These are phyloP conservation scores for Chalaropsis ovoidea DNA, from an alignment of 2,329 filamentous ascomycete species.

Conservation along the genomic window DNA sequence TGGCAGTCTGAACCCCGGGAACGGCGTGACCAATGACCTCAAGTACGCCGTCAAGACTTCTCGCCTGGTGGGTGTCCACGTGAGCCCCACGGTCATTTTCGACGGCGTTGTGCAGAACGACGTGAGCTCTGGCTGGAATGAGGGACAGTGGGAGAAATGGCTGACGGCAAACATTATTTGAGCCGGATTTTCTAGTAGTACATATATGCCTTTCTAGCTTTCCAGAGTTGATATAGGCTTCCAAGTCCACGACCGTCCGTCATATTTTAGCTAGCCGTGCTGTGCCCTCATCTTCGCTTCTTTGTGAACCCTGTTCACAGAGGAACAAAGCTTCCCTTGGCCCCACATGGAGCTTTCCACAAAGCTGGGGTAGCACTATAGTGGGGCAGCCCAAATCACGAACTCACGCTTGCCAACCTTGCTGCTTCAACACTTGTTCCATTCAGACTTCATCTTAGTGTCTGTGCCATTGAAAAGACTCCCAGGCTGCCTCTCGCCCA, in stretches of 20 bases:
- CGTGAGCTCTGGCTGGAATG: constrained; percentile 68
- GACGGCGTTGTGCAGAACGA: constrained; percentile 72
- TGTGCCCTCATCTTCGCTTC: not conserved
- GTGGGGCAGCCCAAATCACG: not conserved
- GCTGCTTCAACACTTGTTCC: not conserved
- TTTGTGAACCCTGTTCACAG: not conserved
- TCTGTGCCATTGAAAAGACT: no score
- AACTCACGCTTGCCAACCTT: not conserved
- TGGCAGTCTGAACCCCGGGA: constrained; percentile 65
- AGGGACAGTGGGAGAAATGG: constrained; percentile 79
- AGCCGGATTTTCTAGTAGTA: not conserved
- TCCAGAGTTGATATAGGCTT: not conserved
- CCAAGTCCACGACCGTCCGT: not conserved
- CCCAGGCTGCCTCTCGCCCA: no score
- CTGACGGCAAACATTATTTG: constrained; percentile 38
- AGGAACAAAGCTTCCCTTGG: constrained; percentile 5
- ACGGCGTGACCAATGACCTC: constrained; percentile 72
- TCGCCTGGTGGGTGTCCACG: constrained; percentile 71
- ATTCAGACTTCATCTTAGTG: not conserved
- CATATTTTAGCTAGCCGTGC: not conserved
- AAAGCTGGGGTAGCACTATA: constrained; percentile 12
- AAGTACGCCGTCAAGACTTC: constrained; percentile 76
- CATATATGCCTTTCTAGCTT: not conserved
- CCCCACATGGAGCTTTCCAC: not conserved
- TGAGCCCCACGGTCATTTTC: constrained; percentile 82